Base-by-base conservation (phyloP, 805 yeast species). In the Saturnispora mendoncae region DNA sequence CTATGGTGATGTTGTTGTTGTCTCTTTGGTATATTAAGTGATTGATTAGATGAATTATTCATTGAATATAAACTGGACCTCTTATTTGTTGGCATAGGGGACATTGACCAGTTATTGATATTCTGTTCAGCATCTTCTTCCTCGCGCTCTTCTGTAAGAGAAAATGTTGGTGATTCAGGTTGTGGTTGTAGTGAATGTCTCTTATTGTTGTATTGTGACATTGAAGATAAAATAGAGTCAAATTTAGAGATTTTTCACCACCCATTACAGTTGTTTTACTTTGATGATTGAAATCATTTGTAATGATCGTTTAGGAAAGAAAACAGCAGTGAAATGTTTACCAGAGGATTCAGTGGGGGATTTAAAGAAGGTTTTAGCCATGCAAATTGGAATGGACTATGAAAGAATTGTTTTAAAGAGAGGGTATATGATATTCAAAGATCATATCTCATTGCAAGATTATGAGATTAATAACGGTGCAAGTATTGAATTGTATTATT, bases 391-490 rank as follows among this genome's bases (percentile, higher is more conserved):
- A 1, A 79, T 86, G 2, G 61, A 79, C 1, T 65, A 75, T 15
- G 83, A 78, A 17, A 77, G 76, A 48, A 60, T 80, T 43, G 75
- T 83, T 0, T 67, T 90, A 47, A 88, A 86, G 59, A 88, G 85
- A 55, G 96, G 97, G 1, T 80, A 86, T 53, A 80, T 76, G 49
- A 74, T 84, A 0, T 78, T 76, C 58, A 92, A 92, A 56, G 92
- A 90, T 54, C 97, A 88, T 57, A 90, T 90, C 42, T 71, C 88
- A 1, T 66, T 90, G 34, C 95, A 82, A n/a, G 98, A 90, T 60
- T 90, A 92, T 56, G 98, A 90, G 58, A 78, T 90, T 15, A 95
- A 87, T 55, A 80, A 87, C 58, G 94, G 95, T 8, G 80, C 83
- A 46, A 85, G 80, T 59, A 61, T 90, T 49, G 98, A 90, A 62